A percentile compares a stretch with the other conserved stretches of the same genome.
Conservation (phyloP, 352 stramenopile genomes). For the Pythium plurisporium region DNA sequence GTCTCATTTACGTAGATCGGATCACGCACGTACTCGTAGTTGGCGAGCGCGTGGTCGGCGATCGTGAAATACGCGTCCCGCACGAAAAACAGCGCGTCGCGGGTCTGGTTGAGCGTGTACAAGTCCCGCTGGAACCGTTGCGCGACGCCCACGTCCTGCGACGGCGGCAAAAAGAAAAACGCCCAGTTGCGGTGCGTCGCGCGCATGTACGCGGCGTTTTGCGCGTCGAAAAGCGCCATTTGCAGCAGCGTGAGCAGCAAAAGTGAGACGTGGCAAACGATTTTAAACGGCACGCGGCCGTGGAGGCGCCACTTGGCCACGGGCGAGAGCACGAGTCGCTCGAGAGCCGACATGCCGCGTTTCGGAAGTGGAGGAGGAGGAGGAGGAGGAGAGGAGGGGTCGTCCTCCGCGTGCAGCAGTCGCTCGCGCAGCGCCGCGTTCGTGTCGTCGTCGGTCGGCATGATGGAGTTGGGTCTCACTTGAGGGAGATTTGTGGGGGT, state of each 20-base stretch:
- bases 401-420: background rate
- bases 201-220: constrained; percentile 83
- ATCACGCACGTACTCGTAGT: constrained; percentile 67
- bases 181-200: constrained; percentile 82
- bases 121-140: constrained; percentile 60
- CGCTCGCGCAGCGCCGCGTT: constrained; percentile 13
- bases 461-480: no score
- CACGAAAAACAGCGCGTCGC: constrained; percentile 56
- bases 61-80: constrained; percentile 78
- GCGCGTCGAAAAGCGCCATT: constrained; percentile 71
- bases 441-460: background rate
- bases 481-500: no score
- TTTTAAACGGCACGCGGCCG: constrained; percentile 81
- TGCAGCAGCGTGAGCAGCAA: constrained; percentile 65
- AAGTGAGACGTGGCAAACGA: constrained; percentile 72
- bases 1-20: background rate
- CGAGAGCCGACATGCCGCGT: constrained; percentile 38
- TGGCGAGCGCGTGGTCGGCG: constrained; percentile 59
- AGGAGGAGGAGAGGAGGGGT: background rate
- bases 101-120: constrained; percentile 73
- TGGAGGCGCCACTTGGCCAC: constrained; percentile 75
- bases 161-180: constrained; percentile 76
- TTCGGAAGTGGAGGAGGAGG: background rate
- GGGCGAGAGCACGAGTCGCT: constrained; percentile 67
- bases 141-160: constrained; percentile 47